Evolutionary conservation across 2,329 filamentous ascomycete genomes (phyloP).

Genomic region (Dactylellina leptospora): DNA sequence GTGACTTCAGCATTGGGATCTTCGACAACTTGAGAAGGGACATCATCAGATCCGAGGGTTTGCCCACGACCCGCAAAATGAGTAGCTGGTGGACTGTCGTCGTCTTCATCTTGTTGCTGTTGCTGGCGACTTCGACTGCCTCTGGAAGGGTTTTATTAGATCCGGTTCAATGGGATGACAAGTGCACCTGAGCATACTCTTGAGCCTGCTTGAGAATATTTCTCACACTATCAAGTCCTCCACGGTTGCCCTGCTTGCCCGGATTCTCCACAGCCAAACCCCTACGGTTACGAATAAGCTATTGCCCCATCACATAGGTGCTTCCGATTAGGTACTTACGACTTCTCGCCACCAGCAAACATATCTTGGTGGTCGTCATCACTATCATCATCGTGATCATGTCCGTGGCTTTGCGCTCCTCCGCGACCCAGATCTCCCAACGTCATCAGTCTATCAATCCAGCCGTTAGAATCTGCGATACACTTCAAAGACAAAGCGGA

Average conservation of each 20-base stretch:
- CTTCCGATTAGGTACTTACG: conserved; percentile 65
- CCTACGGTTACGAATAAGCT: conserved; percentile 55
- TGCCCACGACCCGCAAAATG: conserved; percentile 76
- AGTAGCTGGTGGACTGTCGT: conserved; percentile 63
- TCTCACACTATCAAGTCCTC: conserved; percentile 60
- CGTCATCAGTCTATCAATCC: conserved; percentile 36
- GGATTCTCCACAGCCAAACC: conserved; percentile 74
- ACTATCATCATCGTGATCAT: conserved; percentile 68
- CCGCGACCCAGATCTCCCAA: conserved; percentile 37
- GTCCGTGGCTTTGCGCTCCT: conserved; percentile 15
- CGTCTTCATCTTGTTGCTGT: conserved; percentile 51
- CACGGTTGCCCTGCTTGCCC: conserved; percentile 37
- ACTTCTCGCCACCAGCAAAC: conserved; percentile 87
- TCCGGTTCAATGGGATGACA: no score
- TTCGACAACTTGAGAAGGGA: conserved; percentile 73
- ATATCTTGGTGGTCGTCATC: conserved; percentile 73
- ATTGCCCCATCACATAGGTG: conserved; percentile 56
- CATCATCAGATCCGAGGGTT: conserved; percentile 80
- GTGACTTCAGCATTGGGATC: conserved; percentile 65
- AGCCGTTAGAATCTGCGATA: background rate
- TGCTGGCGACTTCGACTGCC: conserved; percentile 53
- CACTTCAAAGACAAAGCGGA: background rate
- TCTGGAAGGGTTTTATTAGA: background rate
- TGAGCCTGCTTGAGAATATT: conserved; percentile 73
- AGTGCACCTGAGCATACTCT: conserved; percentile 63